phyloP scores from a whole-genome alignment of 73 alveolate genomes.

The Paramecium sexaurelia region DNA sequence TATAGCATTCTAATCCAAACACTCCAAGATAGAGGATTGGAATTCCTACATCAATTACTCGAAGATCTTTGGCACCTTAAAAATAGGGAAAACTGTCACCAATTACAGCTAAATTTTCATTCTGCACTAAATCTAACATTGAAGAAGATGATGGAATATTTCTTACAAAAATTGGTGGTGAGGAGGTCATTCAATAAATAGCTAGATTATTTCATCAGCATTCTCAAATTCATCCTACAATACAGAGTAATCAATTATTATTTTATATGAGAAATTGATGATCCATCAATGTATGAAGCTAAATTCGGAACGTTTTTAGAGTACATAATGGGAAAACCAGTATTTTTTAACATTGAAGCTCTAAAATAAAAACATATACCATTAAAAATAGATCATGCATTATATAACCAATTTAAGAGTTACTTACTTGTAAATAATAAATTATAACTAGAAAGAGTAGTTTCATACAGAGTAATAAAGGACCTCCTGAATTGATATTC shows the following conservation, averaged over 20 bases:
- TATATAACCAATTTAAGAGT: conserved; percentile 17
- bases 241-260: background rate
- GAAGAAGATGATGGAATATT: conserved; percentile 16
- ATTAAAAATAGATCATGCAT: background rate
- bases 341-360: conserved; percentile 31
- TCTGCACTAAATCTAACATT: background rate
- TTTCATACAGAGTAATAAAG: background rate
- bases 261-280: background rate
- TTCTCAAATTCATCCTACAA: background rate
- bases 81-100: background rate
- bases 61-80: background rate
- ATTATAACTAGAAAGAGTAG: background rate
- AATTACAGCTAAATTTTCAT: background rate
- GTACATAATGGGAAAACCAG: conserved; percentile 36
- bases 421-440: background rate
- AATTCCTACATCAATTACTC: background rate
- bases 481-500: conserved; percentile 43
- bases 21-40: background rate
- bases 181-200: background rate
- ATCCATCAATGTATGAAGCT: background rate
- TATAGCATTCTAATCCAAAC: background rate
- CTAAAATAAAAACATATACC: conserved; percentile 13
- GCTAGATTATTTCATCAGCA: background rate
- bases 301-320: conserved; percentile 5
- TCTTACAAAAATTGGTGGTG: conserved; percentile 12